Evolutionary conservation across 768 basidiomycete genomes (phyloP).

Genomic region (Galerina sulciceps): DNA sequence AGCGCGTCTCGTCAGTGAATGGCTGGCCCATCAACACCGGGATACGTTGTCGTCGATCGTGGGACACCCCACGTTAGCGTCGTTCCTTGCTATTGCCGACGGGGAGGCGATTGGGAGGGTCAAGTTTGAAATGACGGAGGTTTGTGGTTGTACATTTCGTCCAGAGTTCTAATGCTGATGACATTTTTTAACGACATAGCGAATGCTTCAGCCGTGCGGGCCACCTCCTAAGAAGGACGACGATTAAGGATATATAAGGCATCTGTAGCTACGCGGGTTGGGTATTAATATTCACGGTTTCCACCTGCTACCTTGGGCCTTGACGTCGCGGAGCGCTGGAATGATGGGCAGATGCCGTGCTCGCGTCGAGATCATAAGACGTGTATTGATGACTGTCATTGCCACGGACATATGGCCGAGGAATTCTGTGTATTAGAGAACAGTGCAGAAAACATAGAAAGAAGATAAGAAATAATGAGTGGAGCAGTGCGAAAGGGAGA

Average conservation of each 20-base stretch:
- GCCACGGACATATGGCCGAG: neutral
- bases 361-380: too few relatives aligned
- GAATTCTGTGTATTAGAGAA: neutral
- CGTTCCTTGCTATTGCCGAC: conserved; percentile 92
- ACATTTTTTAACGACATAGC: conserved; percentile 36
- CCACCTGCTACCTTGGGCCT: conserved; percentile 1
- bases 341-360: conserved; percentile 3
- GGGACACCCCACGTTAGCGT: conserved; percentile 84
- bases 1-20: conserved; percentile 65
- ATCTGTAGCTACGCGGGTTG: neutral
- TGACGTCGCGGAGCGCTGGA: neutral
- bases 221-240: conserved; percentile 92
- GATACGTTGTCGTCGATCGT: conserved; percentile 94
- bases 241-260: conserved; percentile 41
- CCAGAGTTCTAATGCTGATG: conserved; percentile 2
- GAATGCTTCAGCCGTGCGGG: conserved; percentile 94
- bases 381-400: neutral
- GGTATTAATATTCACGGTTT: neutral
- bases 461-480: neutral
- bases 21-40: conserved; percentile 96
- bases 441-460: neutral
- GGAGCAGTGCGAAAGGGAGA: neutral
- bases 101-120: conserved; percentile 89
- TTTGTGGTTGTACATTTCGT: conserved; percentile 31
- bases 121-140: conserved; percentile 97